These are phyloP conservation scores for Penicillium capsulatum DNA, from an alignment of 2,329 filamentous ascomycete species.

Conservation along the genomic window DNA sequence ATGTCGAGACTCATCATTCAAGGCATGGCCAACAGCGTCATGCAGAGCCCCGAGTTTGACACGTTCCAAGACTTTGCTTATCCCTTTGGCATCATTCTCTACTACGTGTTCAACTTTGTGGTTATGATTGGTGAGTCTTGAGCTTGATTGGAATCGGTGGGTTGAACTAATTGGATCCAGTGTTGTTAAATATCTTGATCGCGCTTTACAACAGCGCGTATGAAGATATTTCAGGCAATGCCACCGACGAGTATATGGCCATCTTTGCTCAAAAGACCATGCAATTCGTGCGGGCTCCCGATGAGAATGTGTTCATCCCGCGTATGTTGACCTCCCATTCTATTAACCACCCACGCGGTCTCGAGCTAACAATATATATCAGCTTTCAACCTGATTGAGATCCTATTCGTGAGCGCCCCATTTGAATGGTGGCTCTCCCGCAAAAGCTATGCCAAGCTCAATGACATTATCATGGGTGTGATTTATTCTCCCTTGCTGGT, in stretches of 20 bases:
- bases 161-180: conserved; percentile 27
- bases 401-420: conserved; percentile 70
- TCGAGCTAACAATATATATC: background rate
- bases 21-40: conserved; percentile 76
- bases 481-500: conserved; percentile 82
- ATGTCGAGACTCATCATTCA: conserved; percentile 44
- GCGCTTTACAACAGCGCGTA: conserved; percentile 96
- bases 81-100: conserved; percentile 89
- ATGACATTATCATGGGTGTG: conserved; percentile 80
- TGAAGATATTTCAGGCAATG: conserved; percentile 87
- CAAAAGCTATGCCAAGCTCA: conserved; percentile 71
- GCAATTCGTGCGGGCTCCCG: conserved; percentile 92
- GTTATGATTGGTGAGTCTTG: conserved; percentile 72
- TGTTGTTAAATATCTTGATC: conserved; percentile 93
- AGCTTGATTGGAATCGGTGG: background rate
- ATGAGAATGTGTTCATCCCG: conserved; percentile 97
- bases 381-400: conserved; percentile 86
- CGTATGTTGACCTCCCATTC: conserved; percentile 41
- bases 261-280: conserved; percentile 92
- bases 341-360: background rate
- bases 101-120: conserved; percentile 96
- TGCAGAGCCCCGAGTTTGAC: conserved; percentile 85
- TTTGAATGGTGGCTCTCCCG: conserved; percentile 98
- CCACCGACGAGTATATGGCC: conserved; percentile 91
- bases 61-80: conserved; percentile 87